These are phyloP conservation scores for Aplosporella prunicola DNA, from an alignment of 2,329 filamentous ascomycete genomes.

Conservation along the genomic window DNA sequence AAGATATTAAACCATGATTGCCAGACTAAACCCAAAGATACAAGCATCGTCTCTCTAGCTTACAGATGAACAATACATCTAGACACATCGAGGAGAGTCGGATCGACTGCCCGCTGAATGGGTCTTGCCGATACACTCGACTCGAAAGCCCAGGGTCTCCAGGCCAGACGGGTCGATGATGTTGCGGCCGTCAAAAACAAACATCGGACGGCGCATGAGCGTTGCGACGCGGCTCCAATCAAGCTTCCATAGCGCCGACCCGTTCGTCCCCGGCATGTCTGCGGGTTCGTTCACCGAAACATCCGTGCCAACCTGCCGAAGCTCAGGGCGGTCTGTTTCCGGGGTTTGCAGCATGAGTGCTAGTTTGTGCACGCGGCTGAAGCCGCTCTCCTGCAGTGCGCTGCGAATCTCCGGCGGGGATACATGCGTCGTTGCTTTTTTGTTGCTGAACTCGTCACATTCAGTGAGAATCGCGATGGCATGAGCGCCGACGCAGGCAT, in stretches of 20 bases:
- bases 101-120: no score
- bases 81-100: no score
- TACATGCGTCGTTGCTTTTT: neutral
- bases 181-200: slow-evolving; percentile 29
- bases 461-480: slow-evolving; percentile 12
- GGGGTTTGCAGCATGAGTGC: slow-evolving; percentile 3
- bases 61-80: no score
- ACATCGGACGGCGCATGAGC: slow-evolving; percentile 24
- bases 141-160: slow-evolving; percentile 25
- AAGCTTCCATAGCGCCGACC: slow-evolving; percentile 7
- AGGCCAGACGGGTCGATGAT: slow-evolving; percentile 25
- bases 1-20: no score
- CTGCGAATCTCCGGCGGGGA: neutral
- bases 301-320: neutral
- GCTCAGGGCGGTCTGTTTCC: slow-evolving; percentile 10
- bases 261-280: neutral
- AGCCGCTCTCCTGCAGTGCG: neutral
- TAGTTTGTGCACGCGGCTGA: no score
- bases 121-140: slow-evolving; percentile 27
- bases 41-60: no score
- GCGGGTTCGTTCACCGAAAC: neutral
- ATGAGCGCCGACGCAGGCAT: neutral
- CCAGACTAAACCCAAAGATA: no score
- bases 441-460: slow-evolving; percentile 13
- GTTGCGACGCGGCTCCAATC: slow-evolving; percentile 24